phyloP scores from a whole-genome alignment of 2,329 filamentous ascomycete species.

The Emmonsia crescens region DNA sequence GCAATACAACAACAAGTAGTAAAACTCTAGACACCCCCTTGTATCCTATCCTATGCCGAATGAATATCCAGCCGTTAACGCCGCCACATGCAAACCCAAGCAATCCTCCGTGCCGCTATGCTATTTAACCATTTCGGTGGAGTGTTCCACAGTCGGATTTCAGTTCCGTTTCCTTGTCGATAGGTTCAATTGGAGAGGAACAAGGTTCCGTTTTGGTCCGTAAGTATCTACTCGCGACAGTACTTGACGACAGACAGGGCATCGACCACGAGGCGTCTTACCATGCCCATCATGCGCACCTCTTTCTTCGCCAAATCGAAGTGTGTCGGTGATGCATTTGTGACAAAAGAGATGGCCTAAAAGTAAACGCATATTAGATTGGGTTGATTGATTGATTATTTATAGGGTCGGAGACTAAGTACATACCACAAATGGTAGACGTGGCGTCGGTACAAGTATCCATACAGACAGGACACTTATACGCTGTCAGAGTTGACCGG shows the following conservation, averaged over 20 bases:
- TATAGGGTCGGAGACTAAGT: background rate
- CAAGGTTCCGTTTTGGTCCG: constrained; percentile 26
- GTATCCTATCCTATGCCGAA: background rate
- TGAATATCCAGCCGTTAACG: background rate
- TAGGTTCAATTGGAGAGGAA: constrained; percentile 31
- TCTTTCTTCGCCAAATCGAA: constrained; percentile 45
- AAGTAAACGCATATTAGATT: background rate
- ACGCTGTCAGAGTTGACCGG: constrained; percentile 34
- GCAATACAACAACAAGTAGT: background rate
- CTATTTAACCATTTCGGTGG: background rate
- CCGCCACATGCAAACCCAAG: background rate
- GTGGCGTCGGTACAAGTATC: constrained; percentile 50
- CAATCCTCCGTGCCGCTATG: background rate
- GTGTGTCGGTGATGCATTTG: constrained; percentile 50
- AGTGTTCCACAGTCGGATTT: background rate
- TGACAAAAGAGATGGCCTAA: constrained; percentile 55
- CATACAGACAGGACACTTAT: constrained; percentile 54
- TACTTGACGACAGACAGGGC: constrained; percentile 36
- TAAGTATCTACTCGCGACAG: constrained; percentile 27
- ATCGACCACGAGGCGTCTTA: constrained; percentile 28
- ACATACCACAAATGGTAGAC: constrained; percentile 49
- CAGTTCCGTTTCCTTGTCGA: constrained; percentile 19
- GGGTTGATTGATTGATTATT: background rate
- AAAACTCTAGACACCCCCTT: background rate
- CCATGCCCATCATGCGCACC: constrained; percentile 25